Evolutionary conservation across 2,329 filamentous ascomycete genomes (phyloP).

Genomic region (Sporothrix sp.): DNA sequence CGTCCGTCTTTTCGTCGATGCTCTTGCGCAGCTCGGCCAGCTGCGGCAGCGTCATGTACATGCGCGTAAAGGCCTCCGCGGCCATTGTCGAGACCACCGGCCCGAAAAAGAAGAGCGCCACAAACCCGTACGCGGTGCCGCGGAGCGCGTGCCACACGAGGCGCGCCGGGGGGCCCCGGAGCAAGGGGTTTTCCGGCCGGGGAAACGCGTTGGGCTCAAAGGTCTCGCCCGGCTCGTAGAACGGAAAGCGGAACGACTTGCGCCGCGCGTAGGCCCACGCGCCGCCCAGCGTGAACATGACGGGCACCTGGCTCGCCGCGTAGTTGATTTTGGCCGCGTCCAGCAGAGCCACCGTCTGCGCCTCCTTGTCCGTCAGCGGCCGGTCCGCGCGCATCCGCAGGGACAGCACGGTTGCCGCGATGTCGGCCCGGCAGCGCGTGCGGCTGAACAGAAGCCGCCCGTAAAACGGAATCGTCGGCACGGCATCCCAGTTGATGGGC

Average conservation of each 20-base stretch:
- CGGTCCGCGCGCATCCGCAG: constrained; percentile 15
- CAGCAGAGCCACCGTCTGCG: constrained; percentile 16
- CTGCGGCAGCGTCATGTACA: constrained; percentile 8
- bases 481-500: constrained; percentile 15
- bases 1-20: too few species aligned
- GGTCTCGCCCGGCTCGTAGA: constrained; percentile 9
- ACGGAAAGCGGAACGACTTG: constrained; percentile 19
- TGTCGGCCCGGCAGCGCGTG: constrained; percentile 12
- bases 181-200: not conserved
- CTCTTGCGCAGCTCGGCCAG: constrained; percentile 13
- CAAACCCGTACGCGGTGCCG: constrained; percentile 9
- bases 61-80: too few species aligned
- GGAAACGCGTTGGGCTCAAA: constrained; percentile 17
- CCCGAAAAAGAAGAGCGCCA: constrained; percentile 9
- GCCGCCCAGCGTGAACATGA: too few species aligned
- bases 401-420: constrained; percentile 13
- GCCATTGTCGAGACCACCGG: constrained; percentile 9
- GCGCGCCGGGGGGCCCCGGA: constrained; percentile 11
- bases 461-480: constrained; percentile 15
- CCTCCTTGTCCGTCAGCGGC: constrained; percentile 16
- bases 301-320: too few species aligned
- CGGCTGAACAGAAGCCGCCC: constrained; percentile 11
- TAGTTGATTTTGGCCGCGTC: too few species aligned
- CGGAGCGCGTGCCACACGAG: constrained; percentile 16
- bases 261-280: too few species aligned